Evolutionary conservation across 1,284 basidiomycete species (phyloP).

Genomic region (Sanghuangporus baumii): DNA sequence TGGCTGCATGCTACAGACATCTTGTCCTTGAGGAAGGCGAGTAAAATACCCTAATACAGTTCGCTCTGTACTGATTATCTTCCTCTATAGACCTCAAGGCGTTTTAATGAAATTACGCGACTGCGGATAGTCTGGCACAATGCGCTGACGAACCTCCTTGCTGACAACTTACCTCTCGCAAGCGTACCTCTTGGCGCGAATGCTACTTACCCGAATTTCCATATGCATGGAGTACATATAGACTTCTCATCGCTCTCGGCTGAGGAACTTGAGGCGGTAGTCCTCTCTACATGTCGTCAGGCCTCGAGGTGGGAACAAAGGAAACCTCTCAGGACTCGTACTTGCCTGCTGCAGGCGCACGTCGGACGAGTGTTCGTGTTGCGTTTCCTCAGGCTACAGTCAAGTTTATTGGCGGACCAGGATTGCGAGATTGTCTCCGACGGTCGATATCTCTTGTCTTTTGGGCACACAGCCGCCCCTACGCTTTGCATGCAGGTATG

Average conservation of each 20-base stretch:
- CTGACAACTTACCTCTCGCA: slow-evolving; percentile 43
- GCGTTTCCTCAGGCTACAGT: slow-evolving; percentile 32
- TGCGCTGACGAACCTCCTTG: slow-evolving; percentile 37
- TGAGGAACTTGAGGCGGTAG: slow-evolving; percentile 37
- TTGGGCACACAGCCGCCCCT: slow-evolving; percentile 1
- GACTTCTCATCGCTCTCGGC: slow-evolving; percentile 32
- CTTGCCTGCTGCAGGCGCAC: slow-evolving; percentile 20
- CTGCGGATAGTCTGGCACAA: slow-evolving; percentile 46
- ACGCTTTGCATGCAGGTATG: slow-evolving; percentile 10
- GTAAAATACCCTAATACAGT: background rate
- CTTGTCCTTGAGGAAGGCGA: slow-evolving; percentile 11
- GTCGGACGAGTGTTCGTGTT: slow-evolving; percentile 34
- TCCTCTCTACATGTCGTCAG: slow-evolving; percentile 34
- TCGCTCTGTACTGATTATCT: background rate
- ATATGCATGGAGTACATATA: background rate
- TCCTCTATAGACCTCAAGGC: slow-evolving; percentile 41
- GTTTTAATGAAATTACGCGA: slow-evolving; percentile 36
- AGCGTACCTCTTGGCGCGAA: slow-evolving; percentile 11
- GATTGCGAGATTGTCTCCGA: background rate
- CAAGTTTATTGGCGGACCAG: slow-evolving; percentile 18
- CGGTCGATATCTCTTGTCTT: slow-evolving; percentile 13
- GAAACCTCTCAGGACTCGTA: slow-evolving; percentile 19
- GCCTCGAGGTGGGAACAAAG: slow-evolving; percentile 50
- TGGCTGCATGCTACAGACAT: slow-evolving; percentile 10
- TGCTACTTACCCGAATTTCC: background rate